Evolutionary conservation across 306 rosid species (phyloP), one percentile per base, ranked within the genome.

Genomic region (Hippophae gyantsensis): DNA sequence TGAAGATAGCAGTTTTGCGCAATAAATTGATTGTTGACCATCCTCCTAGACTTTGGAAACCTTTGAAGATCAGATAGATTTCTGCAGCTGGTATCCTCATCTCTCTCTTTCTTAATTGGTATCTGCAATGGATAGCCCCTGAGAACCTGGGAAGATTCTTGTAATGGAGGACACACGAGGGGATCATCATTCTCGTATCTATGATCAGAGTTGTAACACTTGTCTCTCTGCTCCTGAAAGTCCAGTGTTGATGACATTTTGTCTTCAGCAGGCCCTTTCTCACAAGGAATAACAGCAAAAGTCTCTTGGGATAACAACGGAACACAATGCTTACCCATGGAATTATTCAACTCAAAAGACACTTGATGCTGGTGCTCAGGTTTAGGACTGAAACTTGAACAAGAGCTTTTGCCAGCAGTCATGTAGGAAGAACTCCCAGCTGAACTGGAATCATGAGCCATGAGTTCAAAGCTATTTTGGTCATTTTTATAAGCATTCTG

Each of bases 111-210:
- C 70, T 75, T 66, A 38, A 64, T 49, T 49, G 74, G 73, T 62
- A 69, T 42, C 23, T 69, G 76, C 69, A 82, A 63, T 12, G 87
- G 78, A 75, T 74, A 74, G 57, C 87, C 76, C 70, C 73, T 78
- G 52, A 82, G 74, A 63, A 78, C 64, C 65, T 79, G 78, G 9
- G 63, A 71, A 23, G 81, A 56, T 64, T 83, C 86, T 23, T 42
- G 67, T 41, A 38, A 27, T 61, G 51, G 77, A 66, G 56, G 65
- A 42, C 80, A 42, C 45, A 68, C 32, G 52, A 65, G 69, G 62
- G 56, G 56, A 60, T 66, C 82, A 50, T 65, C 68, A 41, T 41
- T 42, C n/a, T 62, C 86, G 68, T 73, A 89, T 40, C 64, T 73
- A 62, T 68, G 68, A 9, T 46, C 61, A 65, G 79, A 64, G 56